These are phyloP conservation scores for Parasarocladium wereldwijsianum DNA, from an alignment of 2,329 filamentous ascomycete species.

Conservation along the genomic window DNA sequence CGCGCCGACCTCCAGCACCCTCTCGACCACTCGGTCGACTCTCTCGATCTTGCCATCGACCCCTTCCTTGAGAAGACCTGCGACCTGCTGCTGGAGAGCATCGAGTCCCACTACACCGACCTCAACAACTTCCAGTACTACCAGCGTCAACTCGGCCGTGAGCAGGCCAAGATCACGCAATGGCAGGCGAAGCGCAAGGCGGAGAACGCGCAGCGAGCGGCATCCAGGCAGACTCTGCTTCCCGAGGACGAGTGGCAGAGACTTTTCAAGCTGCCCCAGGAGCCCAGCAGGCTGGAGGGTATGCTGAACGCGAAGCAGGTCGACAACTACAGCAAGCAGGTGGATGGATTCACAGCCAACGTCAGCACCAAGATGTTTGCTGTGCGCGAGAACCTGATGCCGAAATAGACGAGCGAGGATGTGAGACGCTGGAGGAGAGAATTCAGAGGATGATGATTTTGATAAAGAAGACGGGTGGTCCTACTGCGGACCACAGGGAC, in stretches of 20 bases:
- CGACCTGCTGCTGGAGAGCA: constrained; percentile 88
- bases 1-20: constrained; percentile 47
- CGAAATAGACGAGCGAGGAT: constrained; percentile 25
- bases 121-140: constrained; percentile 98
- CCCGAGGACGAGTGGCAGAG: constrained; percentile 98
- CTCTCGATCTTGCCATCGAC: constrained; percentile 84
- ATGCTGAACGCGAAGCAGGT: constrained; percentile 94
- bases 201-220: constrained; percentile 73
- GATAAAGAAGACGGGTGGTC: too few species aligned
- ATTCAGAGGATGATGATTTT: constrained; percentile 7
- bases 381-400: constrained; percentile 57
- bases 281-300: constrained; percentile 83
- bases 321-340: constrained; percentile 93
- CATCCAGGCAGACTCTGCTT: constrained; percentile 76
- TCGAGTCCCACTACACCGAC: constrained; percentile 96
- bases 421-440: too few species aligned
- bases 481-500: too few species aligned
- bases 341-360: constrained; percentile 86
- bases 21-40: constrained; percentile 77
- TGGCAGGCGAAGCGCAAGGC: constrained; percentile 97
- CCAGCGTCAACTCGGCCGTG: constrained; percentile 80
- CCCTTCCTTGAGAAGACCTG: constrained; percentile 97
- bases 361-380: constrained; percentile 98
- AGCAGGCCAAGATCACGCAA: constrained; percentile 90
- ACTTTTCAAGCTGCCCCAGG: constrained; percentile 92